Conservation (phyloP, 2,329 filamentous ascomycete species). For the Colletotrichum sp. region DNA sequence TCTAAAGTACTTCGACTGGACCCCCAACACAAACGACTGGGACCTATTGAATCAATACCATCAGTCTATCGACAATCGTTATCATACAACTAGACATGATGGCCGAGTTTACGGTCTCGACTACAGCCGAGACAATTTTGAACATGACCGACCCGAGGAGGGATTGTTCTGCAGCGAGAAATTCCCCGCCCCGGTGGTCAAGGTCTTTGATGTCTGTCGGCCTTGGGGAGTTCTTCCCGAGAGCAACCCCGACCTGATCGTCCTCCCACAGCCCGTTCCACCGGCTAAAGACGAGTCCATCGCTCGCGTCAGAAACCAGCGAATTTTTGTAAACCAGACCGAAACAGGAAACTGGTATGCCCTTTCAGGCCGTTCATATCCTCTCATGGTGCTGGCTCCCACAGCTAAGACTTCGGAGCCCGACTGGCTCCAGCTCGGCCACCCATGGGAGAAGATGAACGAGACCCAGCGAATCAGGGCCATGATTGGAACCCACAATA, state of each 20-base stretch:
- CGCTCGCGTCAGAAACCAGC: conserved; percentile 60
- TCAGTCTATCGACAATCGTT: conserved; percentile 81
- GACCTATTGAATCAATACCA: conserved; percentile 87
- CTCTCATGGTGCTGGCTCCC: conserved; percentile 76
- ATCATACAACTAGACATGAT: conserved; percentile 87
- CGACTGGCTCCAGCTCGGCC: conserved; percentile 53
- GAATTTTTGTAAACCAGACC: conserved; percentile 87
- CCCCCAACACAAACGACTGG: conserved; percentile 86
- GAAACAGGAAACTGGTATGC: conserved; percentile 92
- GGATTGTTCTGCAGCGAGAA: conserved; percentile 67
- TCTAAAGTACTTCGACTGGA: conserved; percentile 93
- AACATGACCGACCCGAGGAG: conserved; percentile 47
- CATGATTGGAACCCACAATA: conserved; percentile 74
- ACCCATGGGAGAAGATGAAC: conserved; percentile 43
- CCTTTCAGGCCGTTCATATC: conserved; percentile 85
- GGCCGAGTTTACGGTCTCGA: conserved; percentile 85
- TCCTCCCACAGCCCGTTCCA: conserved; percentile 84
- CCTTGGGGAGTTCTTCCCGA: conserved; percentile 68
- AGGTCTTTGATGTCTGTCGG: conserved; percentile 87
- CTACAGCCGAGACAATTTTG: conserved; percentile 53
- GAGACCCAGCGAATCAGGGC: conserved; percentile 60
- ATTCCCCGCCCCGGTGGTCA: conserved; percentile 67
- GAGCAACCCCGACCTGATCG: conserved; percentile 76
- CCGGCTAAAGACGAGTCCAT: conserved; percentile 56
- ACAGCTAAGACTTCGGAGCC: conserved; percentile 48